These are phyloP conservation scores for Sphenostylis stenocarpa DNA, from an alignment of 306 rosid species.

Conservation along the genomic window DNA sequence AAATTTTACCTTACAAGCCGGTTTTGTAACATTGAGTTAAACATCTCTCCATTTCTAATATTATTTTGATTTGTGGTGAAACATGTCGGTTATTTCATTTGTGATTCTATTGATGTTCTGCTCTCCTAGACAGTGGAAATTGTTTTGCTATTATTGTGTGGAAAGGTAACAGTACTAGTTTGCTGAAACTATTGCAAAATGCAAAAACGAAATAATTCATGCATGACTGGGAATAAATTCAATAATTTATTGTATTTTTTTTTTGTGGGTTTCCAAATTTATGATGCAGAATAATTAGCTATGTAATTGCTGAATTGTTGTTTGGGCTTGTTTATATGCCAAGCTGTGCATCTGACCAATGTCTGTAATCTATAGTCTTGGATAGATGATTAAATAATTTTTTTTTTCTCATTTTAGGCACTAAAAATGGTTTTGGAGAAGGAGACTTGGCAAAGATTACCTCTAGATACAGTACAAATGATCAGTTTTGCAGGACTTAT, in stretches of 20 bases:
- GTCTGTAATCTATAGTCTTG: not conserved
- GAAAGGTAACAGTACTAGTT: conserved; percentile 23
- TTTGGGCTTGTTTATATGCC: conserved; percentile 23
- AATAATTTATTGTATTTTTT: not conserved
- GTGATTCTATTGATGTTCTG: conserved; percentile 25
- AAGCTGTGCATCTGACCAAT: conserved; percentile 19
- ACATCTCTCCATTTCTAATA: too few species aligned
- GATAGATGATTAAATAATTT: conserved; percentile 17
- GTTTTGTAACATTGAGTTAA: too few species aligned
- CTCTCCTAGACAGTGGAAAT: not conserved
- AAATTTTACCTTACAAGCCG: too few species aligned
- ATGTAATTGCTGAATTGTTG: conserved; percentile 25
- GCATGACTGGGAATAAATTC: not conserved
- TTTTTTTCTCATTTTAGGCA: conserved; percentile 57
- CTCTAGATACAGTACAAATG: conserved; percentile 75
- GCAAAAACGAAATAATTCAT: conserved; percentile 11
- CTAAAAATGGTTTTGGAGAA: conserved; percentile 95
- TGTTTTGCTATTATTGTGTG: conserved; percentile 8
- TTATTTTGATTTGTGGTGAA: conserved; percentile 24
- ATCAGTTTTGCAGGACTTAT: conserved; percentile 95
- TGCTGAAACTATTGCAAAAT: conserved; percentile 22
- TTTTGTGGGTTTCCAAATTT: not conserved
- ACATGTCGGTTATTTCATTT: conserved; percentile 14
- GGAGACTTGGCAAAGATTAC: conserved; percentile 80
- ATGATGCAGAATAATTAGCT: conserved; percentile 15